Evolutionary conservation across 2,329 filamentous ascomycete genomes (phyloP).

Genomic region (Fusarium sp.): DNA sequence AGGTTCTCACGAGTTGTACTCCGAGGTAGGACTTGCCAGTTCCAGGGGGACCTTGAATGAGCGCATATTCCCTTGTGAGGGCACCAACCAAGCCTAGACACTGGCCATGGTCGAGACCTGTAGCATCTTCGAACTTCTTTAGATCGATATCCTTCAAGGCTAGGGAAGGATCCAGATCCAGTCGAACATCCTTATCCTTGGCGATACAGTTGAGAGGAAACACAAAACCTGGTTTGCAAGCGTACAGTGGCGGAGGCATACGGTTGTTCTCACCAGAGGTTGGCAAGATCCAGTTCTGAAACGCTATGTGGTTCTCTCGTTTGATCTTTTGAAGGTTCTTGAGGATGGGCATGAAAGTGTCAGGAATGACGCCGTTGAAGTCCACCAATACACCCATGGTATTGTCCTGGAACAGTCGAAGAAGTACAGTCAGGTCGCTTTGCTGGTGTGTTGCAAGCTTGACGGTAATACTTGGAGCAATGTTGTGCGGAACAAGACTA

Average conservation of each 20-base stretch:
- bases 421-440: background rate
- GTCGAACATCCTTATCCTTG: background rate
- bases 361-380: conserved; percentile 25
- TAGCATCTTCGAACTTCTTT: conserved; percentile 28
- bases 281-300: conserved; percentile 21
- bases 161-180: background rate
- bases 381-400: conserved; percentile 16
- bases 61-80: conserved; percentile 64
- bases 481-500: background rate
- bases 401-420: background rate
- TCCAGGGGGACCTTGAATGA: conserved; percentile 77
- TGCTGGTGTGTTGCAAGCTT: conserved; percentile 7
- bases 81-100: conserved; percentile 64
- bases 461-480: background rate
- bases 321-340: conserved; percentile 17
- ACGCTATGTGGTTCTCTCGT: conserved; percentile 5
- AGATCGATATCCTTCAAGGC: background rate
- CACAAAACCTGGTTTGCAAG: conserved; percentile 59
- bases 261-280: background rate
- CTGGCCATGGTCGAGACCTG: conserved; percentile 65
- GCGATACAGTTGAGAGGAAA: conserved; percentile 58
- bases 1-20: conserved; percentile 64
- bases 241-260: conserved; percentile 61
- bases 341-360: conserved; percentile 23
- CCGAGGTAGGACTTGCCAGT: conserved; percentile 75